phyloP scores from a whole-genome alignment of 2,329 filamentous ascomycete species.

The Penicillium occitanis region DNA sequence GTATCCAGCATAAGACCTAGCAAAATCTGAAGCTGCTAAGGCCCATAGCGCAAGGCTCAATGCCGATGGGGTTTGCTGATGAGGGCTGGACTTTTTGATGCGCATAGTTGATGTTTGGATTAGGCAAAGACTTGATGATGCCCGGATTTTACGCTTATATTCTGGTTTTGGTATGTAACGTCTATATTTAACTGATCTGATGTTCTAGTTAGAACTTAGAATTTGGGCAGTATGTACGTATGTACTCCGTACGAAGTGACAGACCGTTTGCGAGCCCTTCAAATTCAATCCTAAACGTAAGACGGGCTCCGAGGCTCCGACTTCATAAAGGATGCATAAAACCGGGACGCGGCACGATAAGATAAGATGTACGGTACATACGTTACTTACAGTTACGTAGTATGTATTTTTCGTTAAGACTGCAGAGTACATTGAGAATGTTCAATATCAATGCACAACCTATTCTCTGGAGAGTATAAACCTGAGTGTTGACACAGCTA shows the following conservation, averaged over 20 bases:
- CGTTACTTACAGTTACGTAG: background rate
- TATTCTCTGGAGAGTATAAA: background rate
- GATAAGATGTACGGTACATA: background rate
- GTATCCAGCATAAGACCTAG: background rate
- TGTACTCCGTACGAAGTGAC: background rate
- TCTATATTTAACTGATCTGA: background rate
- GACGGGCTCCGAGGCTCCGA: background rate
- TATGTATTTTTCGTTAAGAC: background rate
- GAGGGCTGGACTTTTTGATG: background rate
- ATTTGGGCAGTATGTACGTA: too few species aligned
- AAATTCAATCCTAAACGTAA: background rate
- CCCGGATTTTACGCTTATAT: background rate
- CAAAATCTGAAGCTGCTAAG: background rate
- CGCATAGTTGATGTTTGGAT: background rate
- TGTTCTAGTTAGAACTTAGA: background rate
- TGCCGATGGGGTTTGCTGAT: background rate
- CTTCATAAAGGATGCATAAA: background rate
- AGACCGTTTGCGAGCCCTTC: background rate
- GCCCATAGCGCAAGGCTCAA: background rate
- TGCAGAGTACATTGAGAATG: background rate
- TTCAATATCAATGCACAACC: background rate
- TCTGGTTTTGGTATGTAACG: background rate
- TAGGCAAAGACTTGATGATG: background rate
- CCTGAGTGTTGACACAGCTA: background rate
- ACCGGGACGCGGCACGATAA: slow-evolving; percentile 11